Conservation (phyloP, 2,329 filamentous ascomycete genomes). For the Phaeosphaeriaceae sp. region DNA sequence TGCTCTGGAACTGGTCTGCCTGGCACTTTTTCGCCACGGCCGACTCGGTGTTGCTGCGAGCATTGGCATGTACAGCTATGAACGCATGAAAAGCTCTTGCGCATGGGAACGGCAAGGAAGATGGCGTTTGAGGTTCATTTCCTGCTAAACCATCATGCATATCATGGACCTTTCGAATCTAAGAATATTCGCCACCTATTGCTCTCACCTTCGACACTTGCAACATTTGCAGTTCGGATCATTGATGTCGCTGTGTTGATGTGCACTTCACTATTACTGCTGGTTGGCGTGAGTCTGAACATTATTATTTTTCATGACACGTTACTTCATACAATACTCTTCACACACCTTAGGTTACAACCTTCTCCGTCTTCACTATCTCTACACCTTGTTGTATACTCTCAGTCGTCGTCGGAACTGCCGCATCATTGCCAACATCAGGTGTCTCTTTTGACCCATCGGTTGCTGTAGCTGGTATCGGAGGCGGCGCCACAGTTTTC, state of each 20-base stretch:
- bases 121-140: constrained; percentile 50
- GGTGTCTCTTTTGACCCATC: neutral
- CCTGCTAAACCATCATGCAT: constrained; percentile 51
- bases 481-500: constrained; percentile 9
- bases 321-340: constrained; percentile 2
- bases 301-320: constrained; percentile 6
- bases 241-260: no score
- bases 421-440: neutral
- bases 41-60: constrained; percentile 45
- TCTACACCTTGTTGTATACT: neutral
- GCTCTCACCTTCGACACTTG: no score
- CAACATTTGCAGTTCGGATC: no score
- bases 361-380: constrained; percentile 1
- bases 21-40: constrained; percentile 39
- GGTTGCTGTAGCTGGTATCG: neutral
- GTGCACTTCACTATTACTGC: no score
- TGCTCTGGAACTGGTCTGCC: constrained; percentile 41
- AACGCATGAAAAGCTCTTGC: constrained; percentile 49
- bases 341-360: neutral
- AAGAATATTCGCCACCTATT: constrained; percentile 11
- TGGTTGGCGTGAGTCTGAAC: no score
- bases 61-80: constrained; percentile 49
- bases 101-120: constrained; percentile 46
- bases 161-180: constrained; percentile 47
- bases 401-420: neutral